These are phyloP conservation scores for Rhizodiscina lignyota DNA, from an alignment of 495 filamentous ascomycete genomes.

Conservation along the genomic window DNA sequence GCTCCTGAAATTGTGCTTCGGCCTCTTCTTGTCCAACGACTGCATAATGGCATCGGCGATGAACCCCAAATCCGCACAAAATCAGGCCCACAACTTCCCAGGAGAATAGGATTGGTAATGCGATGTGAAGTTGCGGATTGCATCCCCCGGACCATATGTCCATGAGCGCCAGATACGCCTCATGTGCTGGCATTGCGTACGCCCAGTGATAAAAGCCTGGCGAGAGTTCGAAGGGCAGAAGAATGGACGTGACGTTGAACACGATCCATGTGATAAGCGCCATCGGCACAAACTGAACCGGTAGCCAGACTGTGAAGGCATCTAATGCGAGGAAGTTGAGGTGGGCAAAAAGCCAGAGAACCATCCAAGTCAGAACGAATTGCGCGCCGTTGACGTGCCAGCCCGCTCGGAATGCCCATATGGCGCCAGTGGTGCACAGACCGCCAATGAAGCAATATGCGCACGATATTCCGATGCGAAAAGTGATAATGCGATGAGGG, in stretches of 20 bases:
- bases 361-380: constrained; percentile 30
- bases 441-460: constrained; percentile 30
- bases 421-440: constrained; percentile 26
- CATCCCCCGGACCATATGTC: constrained; percentile 35
- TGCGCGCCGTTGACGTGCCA: constrained; percentile 32
- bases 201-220: constrained; percentile 31
- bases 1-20: not conserved
- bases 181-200: constrained; percentile 31
- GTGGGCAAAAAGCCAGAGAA: constrained; percentile 35
- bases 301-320: constrained; percentile 28
- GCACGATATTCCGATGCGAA: constrained; percentile 23
- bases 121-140: constrained; percentile 25
- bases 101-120: constrained; percentile 28
- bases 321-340: constrained; percentile 33
- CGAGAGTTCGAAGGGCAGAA: constrained; percentile 30
- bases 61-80: constrained; percentile 23
- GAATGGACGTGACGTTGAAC: constrained; percentile 27
- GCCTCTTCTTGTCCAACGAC: not conserved
- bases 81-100: constrained; percentile 20
- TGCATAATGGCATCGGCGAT: constrained; percentile 14
- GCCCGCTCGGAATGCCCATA: constrained; percentile 32
- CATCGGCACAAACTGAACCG: constrained; percentile 27
- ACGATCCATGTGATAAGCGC: constrained; percentile 31
- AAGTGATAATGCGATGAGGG: constrained; percentile 25
- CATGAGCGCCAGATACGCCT: constrained; percentile 25